These are phyloP conservation scores for Cladosporium oxysporum DNA, from an alignment of 2,329 filamentous ascomycete species.

Conservation along the genomic window DNA sequence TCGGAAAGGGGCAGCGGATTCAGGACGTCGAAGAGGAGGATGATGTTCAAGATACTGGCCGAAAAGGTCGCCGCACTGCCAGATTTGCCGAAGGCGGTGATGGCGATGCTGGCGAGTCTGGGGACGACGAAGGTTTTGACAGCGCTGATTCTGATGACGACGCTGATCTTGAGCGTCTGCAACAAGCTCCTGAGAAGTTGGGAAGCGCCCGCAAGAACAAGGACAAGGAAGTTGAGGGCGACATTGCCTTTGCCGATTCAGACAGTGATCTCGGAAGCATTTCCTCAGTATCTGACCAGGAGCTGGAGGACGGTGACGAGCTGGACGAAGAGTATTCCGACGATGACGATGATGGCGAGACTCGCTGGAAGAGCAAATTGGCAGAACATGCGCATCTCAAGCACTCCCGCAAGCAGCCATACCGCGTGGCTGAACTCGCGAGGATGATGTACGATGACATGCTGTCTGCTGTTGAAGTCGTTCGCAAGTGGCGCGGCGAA, in stretches of 20 bases:
- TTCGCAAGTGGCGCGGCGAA: slow-evolving; percentile 78
- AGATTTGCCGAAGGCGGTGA: slow-evolving; percentile 52
- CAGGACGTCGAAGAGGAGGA: slow-evolving; percentile 55
- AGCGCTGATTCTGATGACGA: slow-evolving; percentile 58
- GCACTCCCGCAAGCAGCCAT: slow-evolving; percentile 70
- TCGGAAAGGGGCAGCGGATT: slow-evolving; percentile 73
- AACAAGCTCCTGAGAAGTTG: slow-evolving; percentile 50
- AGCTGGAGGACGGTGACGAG: slow-evolving; percentile 49
- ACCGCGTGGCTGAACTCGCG: slow-evolving; percentile 78
- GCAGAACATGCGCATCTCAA: slow-evolving; percentile 70
- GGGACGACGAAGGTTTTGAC: slow-evolving; percentile 51
- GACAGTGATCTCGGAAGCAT: slow-evolving; percentile 94
- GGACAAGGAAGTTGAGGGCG: slow-evolving; percentile 58
- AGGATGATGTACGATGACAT: slow-evolving; percentile 86
- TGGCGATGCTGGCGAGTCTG: slow-evolving; percentile 53
- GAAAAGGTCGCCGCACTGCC: slow-evolving; percentile 49
- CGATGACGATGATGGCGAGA: slow-evolving; percentile 69
- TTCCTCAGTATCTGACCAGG: slow-evolving; percentile 63
- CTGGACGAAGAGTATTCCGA: slow-evolving; percentile 65
- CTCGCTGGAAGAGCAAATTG: slow-evolving; percentile 89
- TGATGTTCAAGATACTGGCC: slow-evolving; percentile 40
- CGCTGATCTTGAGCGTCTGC: slow-evolving; percentile 44
- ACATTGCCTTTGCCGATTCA: slow-evolving; percentile 90
- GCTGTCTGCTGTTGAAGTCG: slow-evolving; percentile 71
- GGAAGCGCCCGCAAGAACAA: slow-evolving; percentile 54